A percentile compares a stretch with the other conserved stretches of the same genome.
Conservation (phyloP, 768 basidiomycete species). For the Naematelia encephala region DNA sequence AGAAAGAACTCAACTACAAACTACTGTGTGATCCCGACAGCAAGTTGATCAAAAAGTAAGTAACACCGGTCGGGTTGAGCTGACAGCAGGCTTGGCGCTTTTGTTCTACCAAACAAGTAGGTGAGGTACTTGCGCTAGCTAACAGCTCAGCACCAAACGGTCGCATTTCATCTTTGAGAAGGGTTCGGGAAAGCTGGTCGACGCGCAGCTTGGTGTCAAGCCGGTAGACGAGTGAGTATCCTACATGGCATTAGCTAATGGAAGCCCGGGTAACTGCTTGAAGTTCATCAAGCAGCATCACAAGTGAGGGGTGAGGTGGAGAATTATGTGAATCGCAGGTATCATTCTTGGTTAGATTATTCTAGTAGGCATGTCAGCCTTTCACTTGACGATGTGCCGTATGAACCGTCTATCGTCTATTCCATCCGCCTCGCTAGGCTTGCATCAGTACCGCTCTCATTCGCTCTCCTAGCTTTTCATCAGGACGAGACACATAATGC, state of each 20-base stretch:
- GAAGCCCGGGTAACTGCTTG: conserved; percentile 63
- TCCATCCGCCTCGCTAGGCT: no score
- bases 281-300: conserved; percentile 63
- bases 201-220: conserved; percentile 80
- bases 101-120: conserved; percentile 60
- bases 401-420: no score
- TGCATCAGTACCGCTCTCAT: no score
- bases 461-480: no score
- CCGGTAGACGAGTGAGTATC: conserved; percentile 64
- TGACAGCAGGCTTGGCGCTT: conserved; percentile 65
- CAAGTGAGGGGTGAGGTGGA: conserved; percentile 22
- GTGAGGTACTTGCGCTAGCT: conserved; percentile 6
- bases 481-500: no score
- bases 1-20: conserved; percentile 82
- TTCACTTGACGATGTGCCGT: no score
- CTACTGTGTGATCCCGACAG: conserved; percentile 87
- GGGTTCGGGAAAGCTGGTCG: conserved; percentile 75
- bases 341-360: no score
- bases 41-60: conserved; percentile 59
- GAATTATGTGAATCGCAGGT: neutral
- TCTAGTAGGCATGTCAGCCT: no score
- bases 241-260: conserved; percentile 3
- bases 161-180: conserved; percentile 92
- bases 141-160: conserved; percentile 66
- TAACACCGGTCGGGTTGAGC: neutral